These are phyloP conservation scores for Violaceomyces palustris DNA, from an alignment of 1,284 basidiomycete species.

Conservation along the genomic window DNA sequence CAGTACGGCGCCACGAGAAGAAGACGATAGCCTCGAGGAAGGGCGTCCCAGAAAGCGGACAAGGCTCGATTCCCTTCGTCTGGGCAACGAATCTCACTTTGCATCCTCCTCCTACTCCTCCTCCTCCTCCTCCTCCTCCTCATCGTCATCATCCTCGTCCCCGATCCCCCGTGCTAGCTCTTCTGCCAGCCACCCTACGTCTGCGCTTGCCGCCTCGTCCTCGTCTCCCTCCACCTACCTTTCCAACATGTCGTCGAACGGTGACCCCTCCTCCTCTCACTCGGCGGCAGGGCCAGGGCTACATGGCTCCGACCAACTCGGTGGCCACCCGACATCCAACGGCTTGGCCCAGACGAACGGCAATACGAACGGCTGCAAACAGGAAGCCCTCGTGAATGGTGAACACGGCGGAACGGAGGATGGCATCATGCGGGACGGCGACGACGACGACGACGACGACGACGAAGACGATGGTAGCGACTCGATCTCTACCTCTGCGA, in stretches of 20 bases:
- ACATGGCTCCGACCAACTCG: background rate
- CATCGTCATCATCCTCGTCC: background rate
- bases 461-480: too few relatives aligned
- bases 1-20: too few relatives aligned
- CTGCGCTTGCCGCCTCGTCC: background rate
- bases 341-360: slow-evolving; percentile 9
- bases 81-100: background rate
- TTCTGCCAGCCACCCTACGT: background rate
- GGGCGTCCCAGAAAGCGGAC: background rate
- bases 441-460: slow-evolving; percentile 12
- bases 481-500: too few relatives aligned
- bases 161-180: background rate
- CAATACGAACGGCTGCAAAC: too few relatives aligned
- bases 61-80: background rate
- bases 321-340: background rate
- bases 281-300: background rate
- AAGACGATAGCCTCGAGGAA: background rate
- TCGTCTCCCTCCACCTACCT: background rate
- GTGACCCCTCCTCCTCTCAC: too few relatives aligned
- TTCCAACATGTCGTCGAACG: background rate
- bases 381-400: too few relatives aligned
- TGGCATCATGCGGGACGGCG: background rate
- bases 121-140: background rate
- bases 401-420: slow-evolving; percentile 8
- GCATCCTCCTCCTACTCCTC: background rate